Evolutionary conservation across 345 rosid species (phyloP).

Genomic region (Eucalyptus decipiens): DNA sequence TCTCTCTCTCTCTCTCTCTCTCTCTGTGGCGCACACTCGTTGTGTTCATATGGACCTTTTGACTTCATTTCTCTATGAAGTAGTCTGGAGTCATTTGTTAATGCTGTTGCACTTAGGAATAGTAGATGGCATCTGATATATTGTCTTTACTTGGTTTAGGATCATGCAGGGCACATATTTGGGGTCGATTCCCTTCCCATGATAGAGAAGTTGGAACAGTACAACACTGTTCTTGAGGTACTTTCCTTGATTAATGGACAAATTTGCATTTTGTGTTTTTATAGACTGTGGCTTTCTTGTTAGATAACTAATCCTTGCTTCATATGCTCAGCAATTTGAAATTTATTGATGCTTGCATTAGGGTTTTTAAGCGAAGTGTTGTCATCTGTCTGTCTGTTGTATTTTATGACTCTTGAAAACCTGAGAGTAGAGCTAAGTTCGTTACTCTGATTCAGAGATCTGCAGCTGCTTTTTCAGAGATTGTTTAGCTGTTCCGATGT

Average conservation of each 20-base stretch:
- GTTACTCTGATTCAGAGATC: not conserved
- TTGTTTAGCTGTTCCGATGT: not conserved
- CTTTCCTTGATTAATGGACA: not conserved
- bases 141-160: conserved; percentile 29
- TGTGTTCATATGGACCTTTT: not conserved
- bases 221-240: conserved; percentile 71
- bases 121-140: not conserved
- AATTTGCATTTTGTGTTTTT: not conserved
- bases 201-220: conserved; percentile 84
- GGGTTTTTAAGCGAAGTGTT: not conserved
- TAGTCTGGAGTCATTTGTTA: not conserved
- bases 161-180: conserved; percentile 91
- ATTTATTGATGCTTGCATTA: not conserved
- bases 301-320: not conserved
- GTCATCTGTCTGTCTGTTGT: not conserved
- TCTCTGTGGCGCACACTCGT: rapidly evolving
- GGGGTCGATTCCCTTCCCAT: conserved; percentile 82
- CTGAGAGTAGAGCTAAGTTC: not conserved
- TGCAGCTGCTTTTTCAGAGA: not conserved
- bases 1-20: not conserved
- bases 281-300: not conserved
- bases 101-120: not conserved
- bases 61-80: not conserved
- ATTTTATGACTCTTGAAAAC: not conserved
- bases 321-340: not conserved